Percentiles rank a stretch among this genome's conserved stretches.
Conservation (phyloP, 73 alveolate genomes). For the Blepharisma japonicum region DNA sequence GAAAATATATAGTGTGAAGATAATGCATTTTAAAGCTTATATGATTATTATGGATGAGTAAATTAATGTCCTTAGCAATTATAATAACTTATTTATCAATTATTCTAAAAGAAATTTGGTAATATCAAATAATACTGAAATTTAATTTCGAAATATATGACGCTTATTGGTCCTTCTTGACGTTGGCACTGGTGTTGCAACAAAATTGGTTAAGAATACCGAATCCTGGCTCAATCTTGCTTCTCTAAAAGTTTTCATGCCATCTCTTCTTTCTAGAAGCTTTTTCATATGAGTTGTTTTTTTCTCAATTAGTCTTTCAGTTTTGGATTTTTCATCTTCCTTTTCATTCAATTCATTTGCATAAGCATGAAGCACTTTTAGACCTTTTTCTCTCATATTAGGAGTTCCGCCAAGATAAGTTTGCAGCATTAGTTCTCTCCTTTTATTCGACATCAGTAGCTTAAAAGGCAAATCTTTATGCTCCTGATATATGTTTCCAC, state of each 20-base stretch:
- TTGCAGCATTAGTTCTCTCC: conserved; percentile 28
- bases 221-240: background rate
- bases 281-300: background rate
- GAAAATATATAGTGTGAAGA: too few relatives aligned
- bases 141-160: too few relatives aligned
- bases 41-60: too few relatives aligned
- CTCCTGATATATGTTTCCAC: background rate
- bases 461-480: conserved; percentile 22
- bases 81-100: too few relatives aligned
- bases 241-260: background rate
- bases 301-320: conserved; percentile 2
- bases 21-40: too few relatives aligned
- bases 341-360: background rate
- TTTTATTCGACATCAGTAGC: background rate
- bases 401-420: background rate
- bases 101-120: too few relatives aligned
- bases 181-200: too few relatives aligned
- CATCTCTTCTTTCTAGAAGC: background rate
- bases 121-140: too few relatives aligned
- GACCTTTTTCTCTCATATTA: conserved; percentile 13
- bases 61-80: too few relatives aligned
- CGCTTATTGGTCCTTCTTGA: too few relatives aligned
- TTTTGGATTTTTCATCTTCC: background rate
- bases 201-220: background rate
- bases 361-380: conserved; percentile 24